These are phyloP conservation scores for Claviceps citrina DNA, from an alignment of 2,329 filamentous ascomycete species.

Conservation along the genomic window DNA sequence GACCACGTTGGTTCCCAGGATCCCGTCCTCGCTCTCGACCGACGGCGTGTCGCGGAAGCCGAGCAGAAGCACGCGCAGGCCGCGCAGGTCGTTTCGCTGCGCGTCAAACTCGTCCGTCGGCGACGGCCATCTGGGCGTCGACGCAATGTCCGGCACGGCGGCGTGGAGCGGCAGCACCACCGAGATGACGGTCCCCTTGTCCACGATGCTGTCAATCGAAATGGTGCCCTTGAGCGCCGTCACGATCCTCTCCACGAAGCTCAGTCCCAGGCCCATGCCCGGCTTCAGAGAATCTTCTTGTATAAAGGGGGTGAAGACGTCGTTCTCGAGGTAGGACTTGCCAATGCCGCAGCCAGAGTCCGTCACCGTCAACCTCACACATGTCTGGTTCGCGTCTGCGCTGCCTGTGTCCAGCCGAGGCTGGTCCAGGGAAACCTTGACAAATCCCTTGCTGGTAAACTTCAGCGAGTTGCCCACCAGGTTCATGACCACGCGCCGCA, in stretches of 20 bases:
- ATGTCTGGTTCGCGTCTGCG: slow-evolving; percentile 9
- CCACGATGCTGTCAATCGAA: slow-evolving; percentile 32
- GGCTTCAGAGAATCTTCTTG: slow-evolving; percentile 47
- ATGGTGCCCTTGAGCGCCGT: slow-evolving; percentile 43
- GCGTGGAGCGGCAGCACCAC: slow-evolving; percentile 18
- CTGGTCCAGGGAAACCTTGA: slow-evolving; percentile 15
- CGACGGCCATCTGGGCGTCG: background rate
- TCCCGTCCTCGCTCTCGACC: slow-evolving; percentile 1
- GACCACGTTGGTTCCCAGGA: slow-evolving; percentile 4
- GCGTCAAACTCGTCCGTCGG: slow-evolving; percentile 16
- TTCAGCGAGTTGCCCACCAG: slow-evolving; percentile 48
- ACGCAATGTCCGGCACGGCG: slow-evolving; percentile 1
- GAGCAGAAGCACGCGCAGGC: slow-evolving; percentile 16
- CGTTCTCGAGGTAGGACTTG: slow-evolving; percentile 42
- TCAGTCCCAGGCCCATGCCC: slow-evolving; percentile 50
- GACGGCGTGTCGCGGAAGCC: slow-evolving; percentile 10
- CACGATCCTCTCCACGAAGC: slow-evolving; percentile 46
- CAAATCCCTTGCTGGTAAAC: slow-evolving; percentile 30
- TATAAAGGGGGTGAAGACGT: slow-evolving; percentile 46
- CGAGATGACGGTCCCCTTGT: slow-evolving; percentile 21
- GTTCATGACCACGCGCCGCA: slow-evolving; percentile 44
- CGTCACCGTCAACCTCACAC: slow-evolving; percentile 29
- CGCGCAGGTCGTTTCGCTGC: slow-evolving; percentile 15
- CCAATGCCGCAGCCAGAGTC: slow-evolving; percentile 55
- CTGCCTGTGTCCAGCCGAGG: background rate